Evolutionary conservation across 768 basidiomycete species (phyloP), one percentile per base, ranked within the genome.

Genomic region (Chalciporus pseudorubinellus): DNA sequence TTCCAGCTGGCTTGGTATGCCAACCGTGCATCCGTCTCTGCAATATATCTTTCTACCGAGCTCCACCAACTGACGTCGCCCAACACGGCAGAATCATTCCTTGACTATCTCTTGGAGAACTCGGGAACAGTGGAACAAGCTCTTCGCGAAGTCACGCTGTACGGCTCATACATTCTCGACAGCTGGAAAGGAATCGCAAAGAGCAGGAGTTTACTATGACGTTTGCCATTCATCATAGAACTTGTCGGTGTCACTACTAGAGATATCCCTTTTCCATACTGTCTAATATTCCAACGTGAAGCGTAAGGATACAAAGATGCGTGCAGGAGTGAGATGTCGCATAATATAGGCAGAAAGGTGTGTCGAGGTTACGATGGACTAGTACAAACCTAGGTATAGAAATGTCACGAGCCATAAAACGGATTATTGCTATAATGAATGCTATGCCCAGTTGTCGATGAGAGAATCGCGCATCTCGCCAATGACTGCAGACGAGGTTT

Each of bases 381-480:
- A n/a, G 22, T 40, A 44, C 42, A 40, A 16, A 31, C 21, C 26
- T 20, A 56, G 57, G 55, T 59, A 57, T 52, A 39, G 19, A 43
- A 3, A 31, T 18, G 33, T 9, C 19, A 3, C 33, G 31, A 21
- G 21, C 10, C 21, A 46, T 16, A 21, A 19, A 45, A 13, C 16
- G n/a, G 34, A 36, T 7, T n/a, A 46, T 13, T 39, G 14, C 16
- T 24, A 46, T 8, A 9, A n/a, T 33, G 14, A 6, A 21, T 45
- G 19, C 58, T 65, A 65, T 72, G 92, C 92, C 86, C 91, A 95
- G 74, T 90, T 92, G 77, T 89, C 92, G 68, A 94, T 89, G 44
- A 94, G 77, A 29, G 88, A 83, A 63, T 93, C 92, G 52, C 92
- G 81, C 92, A 95, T 93, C 75, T 92, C 89, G 61, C 84, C 87